Conservation (phyloP, 2,329 filamentous ascomycete genomes). For the Neofusicoccum kwambonambiense region DNA sequence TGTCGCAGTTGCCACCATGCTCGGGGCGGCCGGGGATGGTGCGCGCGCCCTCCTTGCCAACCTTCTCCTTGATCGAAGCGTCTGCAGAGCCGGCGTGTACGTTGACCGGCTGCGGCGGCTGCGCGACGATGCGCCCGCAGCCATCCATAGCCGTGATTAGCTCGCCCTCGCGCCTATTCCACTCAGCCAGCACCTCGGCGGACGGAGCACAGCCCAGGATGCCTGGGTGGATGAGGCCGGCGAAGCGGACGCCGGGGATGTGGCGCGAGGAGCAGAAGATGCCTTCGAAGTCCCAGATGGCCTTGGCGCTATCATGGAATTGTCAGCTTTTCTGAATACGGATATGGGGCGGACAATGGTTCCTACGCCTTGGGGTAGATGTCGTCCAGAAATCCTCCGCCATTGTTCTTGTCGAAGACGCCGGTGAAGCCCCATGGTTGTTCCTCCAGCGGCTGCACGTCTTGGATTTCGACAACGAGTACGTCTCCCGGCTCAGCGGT, state of each 20-base stretch:
- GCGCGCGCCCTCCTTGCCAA: conserved; percentile 75
- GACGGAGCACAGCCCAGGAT: conserved; percentile 89
- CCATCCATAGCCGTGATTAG: conserved; percentile 68
- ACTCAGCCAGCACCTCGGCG: conserved; percentile 70
- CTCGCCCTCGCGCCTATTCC: conserved; percentile 81
- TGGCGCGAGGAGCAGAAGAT: conserved; percentile 83
- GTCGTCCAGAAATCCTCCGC: conserved; percentile 85
- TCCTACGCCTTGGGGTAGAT: conserved; percentile 77
- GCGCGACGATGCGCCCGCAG: conserved; percentile 69
- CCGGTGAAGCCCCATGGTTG: conserved; percentile 90
- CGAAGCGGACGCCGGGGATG: conserved; percentile 71
- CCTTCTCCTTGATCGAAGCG: conserved; percentile 59
- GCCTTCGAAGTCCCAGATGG: conserved; percentile 75
- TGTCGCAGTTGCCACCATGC: conserved; percentile 88
- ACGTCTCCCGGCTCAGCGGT: conserved; percentile 82
- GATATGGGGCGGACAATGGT: not conserved
- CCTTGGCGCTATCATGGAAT: conserved; percentile 61
- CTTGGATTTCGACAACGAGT: conserved; percentile 84
- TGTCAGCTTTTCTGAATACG: not conserved
- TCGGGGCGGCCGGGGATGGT: conserved; percentile 83
- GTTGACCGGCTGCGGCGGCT: conserved; percentile 70
- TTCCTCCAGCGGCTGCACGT: conserved; percentile 84
- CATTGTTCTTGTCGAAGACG: conserved; percentile 75
- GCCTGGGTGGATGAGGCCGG: conserved; percentile 86
- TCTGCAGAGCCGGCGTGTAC: conserved; percentile 69